Conservation (phyloP, 495 filamentous ascomycete genomes). For the Bryoglossum gracile region DNA sequence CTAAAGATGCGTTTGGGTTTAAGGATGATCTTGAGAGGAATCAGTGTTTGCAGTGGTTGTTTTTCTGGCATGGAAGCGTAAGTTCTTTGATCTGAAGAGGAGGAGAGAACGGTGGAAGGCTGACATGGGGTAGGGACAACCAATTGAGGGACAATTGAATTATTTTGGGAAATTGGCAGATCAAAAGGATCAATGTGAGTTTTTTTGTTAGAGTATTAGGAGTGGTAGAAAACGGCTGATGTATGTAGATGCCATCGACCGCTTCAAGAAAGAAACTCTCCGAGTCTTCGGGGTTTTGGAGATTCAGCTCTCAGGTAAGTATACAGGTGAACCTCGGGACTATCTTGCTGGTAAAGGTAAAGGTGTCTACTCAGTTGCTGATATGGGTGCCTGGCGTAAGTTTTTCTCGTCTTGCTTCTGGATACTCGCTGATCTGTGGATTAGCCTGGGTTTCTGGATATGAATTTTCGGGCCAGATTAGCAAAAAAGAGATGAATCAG, state of each 20-base stretch:
- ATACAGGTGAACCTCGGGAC: constrained; percentile 37
- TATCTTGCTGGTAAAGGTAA: constrained; percentile 50
- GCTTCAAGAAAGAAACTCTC: constrained; percentile 44
- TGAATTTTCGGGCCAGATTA: constrained; percentile 30
- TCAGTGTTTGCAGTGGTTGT: constrained; percentile 38
- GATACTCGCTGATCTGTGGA: neutral
- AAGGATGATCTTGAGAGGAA: constrained; percentile 35
- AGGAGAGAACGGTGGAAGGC: constrained; percentile 25
- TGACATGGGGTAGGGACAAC: neutral
- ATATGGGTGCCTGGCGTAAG: constrained; percentile 43
- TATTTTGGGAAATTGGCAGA: neutral
- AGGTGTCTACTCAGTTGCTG: constrained; percentile 47
- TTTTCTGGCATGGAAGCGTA: constrained; percentile 42
- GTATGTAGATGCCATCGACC: constrained; percentile 41
- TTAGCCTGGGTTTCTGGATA: neutral
- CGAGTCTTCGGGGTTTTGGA: constrained; percentile 48
- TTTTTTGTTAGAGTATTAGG: neutral
- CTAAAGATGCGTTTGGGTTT: constrained; percentile 38
- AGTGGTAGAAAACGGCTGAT: neutral
- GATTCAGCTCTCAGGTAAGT: constrained; percentile 42
- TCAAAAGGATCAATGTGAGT: constrained; percentile 35
- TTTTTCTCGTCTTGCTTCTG: constrained; percentile 37
- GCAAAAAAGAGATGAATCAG: constrained; percentile 35
- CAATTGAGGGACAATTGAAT: neutral
- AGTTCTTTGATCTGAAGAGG: constrained; percentile 35